Percentiles rank a stretch among this genome's conserved stretches.
phyloP scores from a whole-genome alignment of 2,329 filamentous ascomycete genomes.

The Nothopassalora personata region DNA sequence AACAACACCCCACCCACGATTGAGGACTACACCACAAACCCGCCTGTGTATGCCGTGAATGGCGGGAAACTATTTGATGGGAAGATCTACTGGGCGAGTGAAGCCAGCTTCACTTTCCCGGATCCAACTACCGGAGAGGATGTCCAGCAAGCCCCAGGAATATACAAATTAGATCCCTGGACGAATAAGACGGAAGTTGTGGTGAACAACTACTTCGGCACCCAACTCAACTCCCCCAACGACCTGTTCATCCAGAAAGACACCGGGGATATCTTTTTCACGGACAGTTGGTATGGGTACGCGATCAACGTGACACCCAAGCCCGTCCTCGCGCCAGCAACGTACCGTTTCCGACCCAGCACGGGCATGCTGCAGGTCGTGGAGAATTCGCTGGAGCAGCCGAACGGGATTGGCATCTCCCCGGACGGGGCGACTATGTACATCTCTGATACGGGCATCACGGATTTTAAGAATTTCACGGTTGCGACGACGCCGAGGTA shows the following conservation, averaged over 20 bases:
- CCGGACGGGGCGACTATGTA: constrained; percentile 42
- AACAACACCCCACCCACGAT: constrained; percentile 39
- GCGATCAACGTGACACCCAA: constrained; percentile 19
- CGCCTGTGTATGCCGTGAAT: constrained; percentile 41
- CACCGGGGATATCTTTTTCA: constrained; percentile 47
- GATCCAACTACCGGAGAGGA: constrained; percentile 15
- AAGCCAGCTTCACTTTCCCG: constrained; percentile 11
- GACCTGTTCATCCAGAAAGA: constrained; percentile 38
- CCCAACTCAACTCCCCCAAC: constrained; percentile 41
- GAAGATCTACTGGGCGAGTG: constrained; percentile 34
- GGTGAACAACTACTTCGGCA: constrained; percentile 46
- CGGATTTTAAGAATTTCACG: not conserved
- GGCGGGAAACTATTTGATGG: constrained; percentile 38
- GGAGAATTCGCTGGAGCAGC: constrained; percentile 39
- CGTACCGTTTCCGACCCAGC: constrained; percentile 40
- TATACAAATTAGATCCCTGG: constrained; percentile 41
- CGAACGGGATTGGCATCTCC: constrained; percentile 44
- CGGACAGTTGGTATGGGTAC: constrained; percentile 35
- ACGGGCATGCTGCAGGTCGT: constrained; percentile 40
- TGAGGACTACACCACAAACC: constrained; percentile 36
- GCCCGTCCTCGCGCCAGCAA: constrained; percentile 24
- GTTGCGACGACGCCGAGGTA: constrained; percentile 8
- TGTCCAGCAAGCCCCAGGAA: constrained; percentile 34
- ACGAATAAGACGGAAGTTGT: constrained; percentile 39
- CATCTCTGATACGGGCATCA: constrained; percentile 39